These are phyloP conservation scores for Sabuloglossum arenarium DNA, from an alignment of 495 filamentous ascomycete genomes.

Conservation along the genomic window DNA sequence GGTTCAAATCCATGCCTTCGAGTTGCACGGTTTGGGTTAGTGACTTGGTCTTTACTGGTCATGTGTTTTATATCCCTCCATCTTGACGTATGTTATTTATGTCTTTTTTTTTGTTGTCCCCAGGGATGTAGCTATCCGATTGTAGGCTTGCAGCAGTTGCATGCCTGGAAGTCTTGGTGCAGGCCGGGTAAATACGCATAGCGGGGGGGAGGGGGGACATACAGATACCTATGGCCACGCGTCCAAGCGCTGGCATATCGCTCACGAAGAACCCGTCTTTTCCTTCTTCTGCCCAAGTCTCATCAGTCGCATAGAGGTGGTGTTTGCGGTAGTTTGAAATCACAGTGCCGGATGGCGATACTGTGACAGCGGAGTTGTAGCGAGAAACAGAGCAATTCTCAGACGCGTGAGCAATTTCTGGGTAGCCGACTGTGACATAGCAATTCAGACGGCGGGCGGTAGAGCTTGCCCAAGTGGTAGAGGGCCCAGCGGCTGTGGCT, in stretches of 20 bases:
- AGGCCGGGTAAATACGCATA: not conserved
- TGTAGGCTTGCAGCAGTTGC: not conserved
- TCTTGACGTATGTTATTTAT: too few relatives aligned
- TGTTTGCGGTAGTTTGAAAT: conserved; percentile 74
- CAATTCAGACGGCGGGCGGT: conserved; percentile 53
- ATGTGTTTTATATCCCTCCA: not conserved
- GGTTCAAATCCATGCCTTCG: conserved; percentile 53
- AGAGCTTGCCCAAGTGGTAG: conserved; percentile 57
- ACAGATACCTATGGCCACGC: conserved; percentile 17
- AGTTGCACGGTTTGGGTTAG: conserved; percentile 2
- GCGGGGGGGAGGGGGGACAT: not conserved
- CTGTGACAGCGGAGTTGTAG: conserved; percentile 72
- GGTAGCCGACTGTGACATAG: conserved; percentile 76
- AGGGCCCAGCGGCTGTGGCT: conserved; percentile 47
- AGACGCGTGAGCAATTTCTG: conserved; percentile 35
- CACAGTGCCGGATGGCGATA: conserved; percentile 49
- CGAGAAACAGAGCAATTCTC: conserved; percentile 18
- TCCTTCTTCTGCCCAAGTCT: conserved; percentile 75
- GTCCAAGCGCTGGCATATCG: conserved; percentile 26
- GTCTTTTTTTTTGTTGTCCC: too few relatives aligned
- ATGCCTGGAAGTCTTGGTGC: not conserved
- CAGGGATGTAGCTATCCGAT: not conserved
- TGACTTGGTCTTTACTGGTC: not conserved
- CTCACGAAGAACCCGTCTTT: conserved; percentile 35
- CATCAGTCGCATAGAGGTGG: conserved; percentile 82